Conservation (phyloP, 192 early-diverging fungal species). For the Lunasporangiospora selenospora region DNA sequence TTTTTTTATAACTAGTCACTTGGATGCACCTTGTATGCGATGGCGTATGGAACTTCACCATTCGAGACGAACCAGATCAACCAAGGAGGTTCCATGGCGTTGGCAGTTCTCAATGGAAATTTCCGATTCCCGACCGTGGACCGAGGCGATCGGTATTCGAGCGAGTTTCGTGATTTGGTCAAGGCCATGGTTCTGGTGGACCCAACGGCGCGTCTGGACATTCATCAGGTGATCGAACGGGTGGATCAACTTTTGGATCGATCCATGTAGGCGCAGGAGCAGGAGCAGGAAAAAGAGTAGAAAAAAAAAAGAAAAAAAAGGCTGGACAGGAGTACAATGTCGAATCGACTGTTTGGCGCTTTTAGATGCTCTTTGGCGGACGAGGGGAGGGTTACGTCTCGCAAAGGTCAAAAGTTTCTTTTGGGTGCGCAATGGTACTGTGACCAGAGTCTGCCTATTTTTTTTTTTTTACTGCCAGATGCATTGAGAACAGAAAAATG, state of each 20-base stretch:
- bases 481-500: no score
- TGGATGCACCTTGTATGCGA: slow-evolving; percentile 75
- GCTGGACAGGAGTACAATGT: no score
- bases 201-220: slow-evolving; percentile 62
- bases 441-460: no score
- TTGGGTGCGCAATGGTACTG: no score
- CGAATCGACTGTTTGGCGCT: no score
- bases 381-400: no score
- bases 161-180: slow-evolving; percentile 59
- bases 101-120: slow-evolving; percentile 74
- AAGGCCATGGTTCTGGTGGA: slow-evolving; percentile 68
- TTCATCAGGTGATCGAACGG: slow-evolving; percentile 58
- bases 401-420: no score
- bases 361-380: no score
- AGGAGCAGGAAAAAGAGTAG: no score
- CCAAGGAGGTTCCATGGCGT: slow-evolving; percentile 72
- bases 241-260: slow-evolving; percentile 24
- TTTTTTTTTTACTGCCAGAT: no score
- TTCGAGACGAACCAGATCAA: slow-evolving; percentile 72
- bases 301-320: no score
- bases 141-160: slow-evolving; percentile 57
- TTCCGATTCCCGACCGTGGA: slow-evolving; percentile 57
- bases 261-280: no score
- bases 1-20: slow-evolving; percentile 51
- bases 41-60: slow-evolving; percentile 73